Evolutionary conservation across 2,329 filamentous ascomycete species (phyloP).

Genomic region (Calonectria montana): DNA sequence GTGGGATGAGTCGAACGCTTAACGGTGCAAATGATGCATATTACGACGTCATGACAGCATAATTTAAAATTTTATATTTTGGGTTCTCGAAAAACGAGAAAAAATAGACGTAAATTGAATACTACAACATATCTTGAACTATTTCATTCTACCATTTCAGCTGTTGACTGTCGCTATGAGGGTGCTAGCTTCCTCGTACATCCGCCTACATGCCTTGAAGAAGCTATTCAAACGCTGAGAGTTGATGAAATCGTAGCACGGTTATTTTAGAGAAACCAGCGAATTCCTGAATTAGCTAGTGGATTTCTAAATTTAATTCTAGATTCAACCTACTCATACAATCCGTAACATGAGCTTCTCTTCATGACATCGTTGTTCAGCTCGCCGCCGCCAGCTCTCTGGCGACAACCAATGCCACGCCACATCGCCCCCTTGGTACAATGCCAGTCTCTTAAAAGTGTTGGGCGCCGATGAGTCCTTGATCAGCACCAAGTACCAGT

Average conservation of each 20-base stretch:
- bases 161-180: too few relatives aligned
- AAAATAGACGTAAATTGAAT: not conserved
- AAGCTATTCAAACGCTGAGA: too few relatives aligned
- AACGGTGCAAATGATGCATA: not conserved
- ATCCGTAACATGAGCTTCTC: constrained; percentile 13
- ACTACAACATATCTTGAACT: not conserved
- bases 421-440: constrained; percentile 12
- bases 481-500: constrained; percentile 21
- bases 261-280: not conserved
- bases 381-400: constrained; percentile 18
- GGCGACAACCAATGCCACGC: constrained; percentile 20
- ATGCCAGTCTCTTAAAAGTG: constrained; percentile 12
- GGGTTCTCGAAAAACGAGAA: not conserved
- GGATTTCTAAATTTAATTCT: not conserved
- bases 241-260: too few relatives aligned
- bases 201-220: too few relatives aligned
- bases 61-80: not conserved
- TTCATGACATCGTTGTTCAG: constrained; percentile 17
- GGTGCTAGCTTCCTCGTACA: too few relatives aligned
- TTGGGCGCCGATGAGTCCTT: not conserved
- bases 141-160: not conserved
- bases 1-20: constrained; percentile 74
- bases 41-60: not conserved
- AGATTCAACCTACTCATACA: not conserved
- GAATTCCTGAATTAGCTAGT: too few relatives aligned